Evolutionary conservation across 768 basidiomycete genomes (phyloP).

Genomic region (Mycena galopus): DNA sequence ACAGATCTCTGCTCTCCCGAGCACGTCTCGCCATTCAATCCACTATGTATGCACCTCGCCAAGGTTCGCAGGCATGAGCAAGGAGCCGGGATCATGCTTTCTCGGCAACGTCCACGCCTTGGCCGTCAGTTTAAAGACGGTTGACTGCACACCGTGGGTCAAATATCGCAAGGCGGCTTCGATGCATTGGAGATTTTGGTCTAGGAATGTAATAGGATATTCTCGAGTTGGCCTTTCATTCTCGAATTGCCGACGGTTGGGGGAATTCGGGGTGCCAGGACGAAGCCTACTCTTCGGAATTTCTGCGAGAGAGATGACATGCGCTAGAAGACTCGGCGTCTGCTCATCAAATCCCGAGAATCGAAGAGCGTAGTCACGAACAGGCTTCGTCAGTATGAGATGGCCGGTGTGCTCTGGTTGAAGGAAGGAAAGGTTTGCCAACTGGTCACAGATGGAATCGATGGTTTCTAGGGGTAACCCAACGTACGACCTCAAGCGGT

Average conservation of each 20-base stretch:
- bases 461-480: constrained; percentile 13
- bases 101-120: constrained; percentile 10
- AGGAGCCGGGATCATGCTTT: background rate
- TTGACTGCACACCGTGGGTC: constrained; percentile 8
- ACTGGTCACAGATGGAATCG: constrained; percentile 15
- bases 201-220: constrained; percentile 12
- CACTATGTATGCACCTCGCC: constrained; percentile 8
- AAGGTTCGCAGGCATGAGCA: constrained; percentile 15
- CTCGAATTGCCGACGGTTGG: constrained; percentile 13
- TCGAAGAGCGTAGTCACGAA: constrained; percentile 7
- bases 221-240: constrained; percentile 11
- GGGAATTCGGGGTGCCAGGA: constrained; percentile 10
- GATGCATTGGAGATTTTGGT: constrained; percentile 2
- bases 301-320: constrained; percentile 15
- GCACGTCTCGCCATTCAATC: background rate
- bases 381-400: constrained; percentile 10
- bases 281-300: constrained; percentile 14
- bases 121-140: constrained; percentile 10
- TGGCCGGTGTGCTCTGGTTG: constrained; percentile 9
- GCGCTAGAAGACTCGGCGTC: constrained; percentile 9
- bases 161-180: constrained; percentile 15
- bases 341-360: constrained; percentile 15
- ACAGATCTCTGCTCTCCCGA: constrained; percentile 14
- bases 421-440: background rate
- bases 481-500: constrained; percentile 9